Evolutionary conservation across 1,284 basidiomycete genomes (phyloP).

Genomic region (Singerocomus inundabilis): DNA sequence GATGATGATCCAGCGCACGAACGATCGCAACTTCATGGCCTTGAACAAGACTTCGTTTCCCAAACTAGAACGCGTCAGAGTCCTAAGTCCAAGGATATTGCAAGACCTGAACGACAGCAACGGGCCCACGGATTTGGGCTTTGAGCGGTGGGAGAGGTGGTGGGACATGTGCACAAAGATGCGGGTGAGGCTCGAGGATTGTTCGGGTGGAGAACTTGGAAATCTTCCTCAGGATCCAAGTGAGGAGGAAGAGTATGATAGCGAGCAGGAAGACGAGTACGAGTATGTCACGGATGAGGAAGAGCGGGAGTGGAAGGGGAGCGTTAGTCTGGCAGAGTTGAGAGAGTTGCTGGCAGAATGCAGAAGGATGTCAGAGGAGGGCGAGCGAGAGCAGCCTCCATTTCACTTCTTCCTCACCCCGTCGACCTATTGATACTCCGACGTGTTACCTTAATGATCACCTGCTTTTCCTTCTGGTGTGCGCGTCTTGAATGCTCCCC

Average conservation of each 20-base stretch:
- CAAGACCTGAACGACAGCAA: slow-evolving; percentile 54
- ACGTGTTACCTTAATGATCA: slow-evolving; percentile 16
- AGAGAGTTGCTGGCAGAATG: slow-evolving; percentile 51
- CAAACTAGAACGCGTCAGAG: slow-evolving; percentile 52
- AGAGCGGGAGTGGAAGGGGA: slow-evolving; percentile 31
- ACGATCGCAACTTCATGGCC: slow-evolving; percentile 63
- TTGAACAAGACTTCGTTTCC: slow-evolving; percentile 59
- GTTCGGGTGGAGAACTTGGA: slow-evolving; percentile 59
- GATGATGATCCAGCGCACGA: slow-evolving; percentile 50
- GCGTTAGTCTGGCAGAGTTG: slow-evolving; percentile 37
- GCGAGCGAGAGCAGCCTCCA: slow-evolving; percentile 35
- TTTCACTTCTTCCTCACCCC: slow-evolving; percentile 27
- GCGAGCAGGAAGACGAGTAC: slow-evolving; percentile 29
- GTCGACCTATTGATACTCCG: slow-evolving; percentile 7
- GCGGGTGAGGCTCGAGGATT: slow-evolving; percentile 61
- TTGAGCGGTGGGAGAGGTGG: slow-evolving; percentile 70
- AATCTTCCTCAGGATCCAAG: slow-evolving; percentile 49
- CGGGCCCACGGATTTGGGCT: slow-evolving; percentile 44
- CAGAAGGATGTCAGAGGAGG: slow-evolving; percentile 43
- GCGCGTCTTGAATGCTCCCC: slow-evolving; percentile 67
- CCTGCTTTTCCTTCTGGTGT: slow-evolving; percentile 65
- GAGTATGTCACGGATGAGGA: slow-evolving; percentile 37
- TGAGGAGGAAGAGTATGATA: slow-evolving; percentile 36
- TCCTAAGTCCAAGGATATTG: slow-evolving; percentile 54
- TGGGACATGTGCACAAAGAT: slow-evolving; percentile 49